Conservation (phyloP, 805 yeast species). For the Starmerella powellii region DNA sequence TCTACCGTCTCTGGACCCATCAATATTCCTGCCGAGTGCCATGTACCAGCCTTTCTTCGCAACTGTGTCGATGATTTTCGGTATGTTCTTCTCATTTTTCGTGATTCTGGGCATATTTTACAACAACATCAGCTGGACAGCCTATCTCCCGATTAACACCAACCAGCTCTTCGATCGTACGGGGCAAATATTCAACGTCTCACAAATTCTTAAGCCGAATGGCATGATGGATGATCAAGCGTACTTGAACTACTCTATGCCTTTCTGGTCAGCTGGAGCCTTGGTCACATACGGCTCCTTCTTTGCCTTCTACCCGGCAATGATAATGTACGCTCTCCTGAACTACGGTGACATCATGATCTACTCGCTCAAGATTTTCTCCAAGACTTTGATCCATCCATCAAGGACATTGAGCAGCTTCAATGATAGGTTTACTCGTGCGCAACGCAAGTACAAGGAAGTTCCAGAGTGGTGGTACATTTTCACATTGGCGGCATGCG, state of each 20-base stretch:
- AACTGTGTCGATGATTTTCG: constrained; percentile 27
- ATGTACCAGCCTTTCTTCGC: constrained; percentile 38
- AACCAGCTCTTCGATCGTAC: constrained; percentile 33
- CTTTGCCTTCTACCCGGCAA: constrained; percentile 45
- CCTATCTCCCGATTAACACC: constrained; percentile 43
- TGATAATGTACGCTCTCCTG: constrained; percentile 38
- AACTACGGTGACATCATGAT: constrained; percentile 28
- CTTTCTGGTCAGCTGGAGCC: constrained; percentile 52
- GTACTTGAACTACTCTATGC: constrained; percentile 49
- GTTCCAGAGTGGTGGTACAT: constrained; percentile 61
- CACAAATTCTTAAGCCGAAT: constrained; percentile 37
- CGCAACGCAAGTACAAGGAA: constrained; percentile 47
- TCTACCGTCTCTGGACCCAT: constrained; percentile 40
- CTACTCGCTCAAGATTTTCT: constrained; percentile 10
- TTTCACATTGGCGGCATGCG: constrained; percentile 32
- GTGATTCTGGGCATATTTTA: constrained; percentile 29
- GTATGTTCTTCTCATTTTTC: constrained; percentile 24
- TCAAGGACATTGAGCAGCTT: constrained; percentile 27
- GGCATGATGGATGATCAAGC: constrained; percentile 35
- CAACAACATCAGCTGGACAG: constrained; percentile 40
- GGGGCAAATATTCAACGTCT: constrained; percentile 36
- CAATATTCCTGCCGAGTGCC: constrained; percentile 25
- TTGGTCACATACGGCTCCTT: constrained; percentile 46
- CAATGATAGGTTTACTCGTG: constrained; percentile 45
- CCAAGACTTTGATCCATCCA: constrained; percentile 10